Percentiles rank a stretch among this genome's conserved stretches.
Conservation (phyloP, 345 rosid genomes). For the Theobroma cacao region DNA sequence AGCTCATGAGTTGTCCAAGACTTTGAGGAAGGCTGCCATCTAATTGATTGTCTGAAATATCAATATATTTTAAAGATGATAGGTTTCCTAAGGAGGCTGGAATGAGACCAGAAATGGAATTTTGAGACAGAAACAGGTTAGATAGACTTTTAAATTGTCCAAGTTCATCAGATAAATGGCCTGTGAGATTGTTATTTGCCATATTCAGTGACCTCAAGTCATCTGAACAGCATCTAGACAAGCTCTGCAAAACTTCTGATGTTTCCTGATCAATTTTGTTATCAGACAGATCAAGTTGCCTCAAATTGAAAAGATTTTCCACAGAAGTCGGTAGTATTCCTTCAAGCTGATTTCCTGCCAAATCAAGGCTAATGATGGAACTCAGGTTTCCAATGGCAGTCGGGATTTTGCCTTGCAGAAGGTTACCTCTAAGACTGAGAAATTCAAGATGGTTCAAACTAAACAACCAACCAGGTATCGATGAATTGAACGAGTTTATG, state of each 20-base stretch:
- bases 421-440: neutral
- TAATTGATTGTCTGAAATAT: conserved; percentile 21
- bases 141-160: conserved; percentile 5
- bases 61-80: neutral
- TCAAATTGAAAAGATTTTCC: neutral
- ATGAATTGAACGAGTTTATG: neutral
- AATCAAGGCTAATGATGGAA: conserved; percentile 12
- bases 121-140: conserved; percentile 12
- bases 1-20: neutral
- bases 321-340: neutral
- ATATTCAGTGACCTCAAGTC: neutral
- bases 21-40: neutral
- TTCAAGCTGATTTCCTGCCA: conserved; percentile 2
- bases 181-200: neutral
- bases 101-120: conserved; percentile 14
- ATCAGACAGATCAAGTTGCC: neutral
- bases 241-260: neutral
- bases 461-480: conserved; percentile 20
- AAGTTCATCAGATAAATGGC: neutral
- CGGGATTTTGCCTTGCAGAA: conserved; percentile 21
- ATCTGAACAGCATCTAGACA: conserved; percentile 2
- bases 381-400: conserved; percentile 14
- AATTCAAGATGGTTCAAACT: conserved; percentile 12
- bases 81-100: conserved; percentile 20
- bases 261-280: neutral